Conservation (phyloP, 2,329 filamentous ascomycete genomes). For the Cladosporium halotolerans region DNA sequence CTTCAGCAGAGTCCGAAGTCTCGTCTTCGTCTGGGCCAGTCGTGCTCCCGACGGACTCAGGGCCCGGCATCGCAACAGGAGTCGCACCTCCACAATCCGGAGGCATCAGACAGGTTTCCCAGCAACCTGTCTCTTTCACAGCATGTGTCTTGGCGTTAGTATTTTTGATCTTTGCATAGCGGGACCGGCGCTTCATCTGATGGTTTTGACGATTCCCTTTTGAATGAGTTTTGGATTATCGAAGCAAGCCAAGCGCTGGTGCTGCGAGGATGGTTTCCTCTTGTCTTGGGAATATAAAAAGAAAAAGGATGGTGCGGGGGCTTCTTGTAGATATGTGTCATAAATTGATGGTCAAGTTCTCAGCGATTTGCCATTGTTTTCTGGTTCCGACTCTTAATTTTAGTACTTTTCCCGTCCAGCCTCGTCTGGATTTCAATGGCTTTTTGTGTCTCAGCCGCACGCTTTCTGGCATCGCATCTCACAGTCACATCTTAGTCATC, state of each 20-base stretch:
- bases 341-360: too few species aligned
- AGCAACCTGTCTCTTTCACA: not conserved
- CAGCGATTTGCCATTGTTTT: too few species aligned
- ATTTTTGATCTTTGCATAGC: constrained; percentile 8
- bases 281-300: too few species aligned
- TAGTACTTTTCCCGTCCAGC: too few species aligned
- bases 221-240: not conserved
- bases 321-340: too few species aligned
- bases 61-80: not conserved
- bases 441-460: too few species aligned
- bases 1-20: not conserved
- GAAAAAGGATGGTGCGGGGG: too few species aligned
- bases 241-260: constrained; percentile 13
- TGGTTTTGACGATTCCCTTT: not conserved
- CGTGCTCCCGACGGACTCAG: not conserved
- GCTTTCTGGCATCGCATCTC: too few species aligned
- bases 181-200: not conserved
- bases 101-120: not conserved
- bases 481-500: too few species aligned
- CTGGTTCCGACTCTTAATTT: too few species aligned
- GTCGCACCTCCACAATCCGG: not conserved
- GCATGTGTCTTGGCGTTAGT: not conserved
- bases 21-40: not conserved
- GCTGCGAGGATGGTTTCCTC: not conserved
- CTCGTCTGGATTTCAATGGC: too few species aligned